Evolutionary conservation across 2,329 filamentous ascomycete genomes (phyloP), one percentile per base, ranked within the genome.

Genomic region (Aspergillus vadensis): DNA sequence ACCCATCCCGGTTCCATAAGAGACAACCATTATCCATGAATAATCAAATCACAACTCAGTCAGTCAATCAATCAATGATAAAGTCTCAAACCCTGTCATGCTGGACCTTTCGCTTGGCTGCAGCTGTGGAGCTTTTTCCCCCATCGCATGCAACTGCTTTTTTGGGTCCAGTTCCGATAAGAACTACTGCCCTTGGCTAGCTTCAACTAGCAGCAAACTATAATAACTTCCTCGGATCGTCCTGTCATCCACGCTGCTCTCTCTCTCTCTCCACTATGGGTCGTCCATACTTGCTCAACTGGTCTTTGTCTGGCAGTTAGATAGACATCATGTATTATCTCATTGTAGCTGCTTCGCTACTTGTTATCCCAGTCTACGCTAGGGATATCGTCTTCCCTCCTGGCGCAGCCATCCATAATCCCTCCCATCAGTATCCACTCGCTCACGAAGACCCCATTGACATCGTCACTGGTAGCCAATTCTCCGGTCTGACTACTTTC

Each of bases 391-490:
- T 66, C 48, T 74, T 75, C 55, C 72, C 73, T 30, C 66, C 69
- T 0, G 43, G 70, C 1, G 68, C 69, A 15, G 68, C 63, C 14
- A 43, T 69, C 19, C 64, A 68, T 56, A 57, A 55, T 43, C 52
- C 41, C 14, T 62, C 32, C 32, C 32, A 30, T 36, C 70, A 60
- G 27, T 61, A 57, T 38, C 48, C 63, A 17, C 51, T 67, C n/a
- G 52, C 49, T 32, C 67, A 54, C 27, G 63, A 73, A 25, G 71
- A 76, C 43, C 71, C 77, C 36, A 64, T 80, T 14, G 76, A 82
- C 52, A 77, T 82, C 21, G 61, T 75, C 7, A 76, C 71, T 14
- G 77, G 75, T 14, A 81, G 77, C 55, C 77, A 80, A 60, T 78
- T 80, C 65, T 71, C 73, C 12, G 72, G 72, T 9, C 39, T 76